These are phyloP conservation scores for Pseudocercospora crystallina DNA, from an alignment of 2,329 filamentous ascomycete genomes.

Conservation along the genomic window DNA sequence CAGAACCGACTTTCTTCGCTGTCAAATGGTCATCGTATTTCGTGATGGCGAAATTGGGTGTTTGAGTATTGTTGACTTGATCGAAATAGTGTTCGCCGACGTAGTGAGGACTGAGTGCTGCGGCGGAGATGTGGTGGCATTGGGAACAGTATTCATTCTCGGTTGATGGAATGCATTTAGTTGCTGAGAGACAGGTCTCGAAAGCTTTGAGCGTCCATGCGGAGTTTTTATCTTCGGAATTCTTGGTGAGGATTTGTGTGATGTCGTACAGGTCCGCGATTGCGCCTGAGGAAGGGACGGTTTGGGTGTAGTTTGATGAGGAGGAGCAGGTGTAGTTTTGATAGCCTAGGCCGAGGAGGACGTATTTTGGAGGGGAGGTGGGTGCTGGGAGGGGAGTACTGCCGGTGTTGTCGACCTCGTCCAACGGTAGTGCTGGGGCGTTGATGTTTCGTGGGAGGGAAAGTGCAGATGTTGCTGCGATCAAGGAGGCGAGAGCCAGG, in stretches of 20 bases:
- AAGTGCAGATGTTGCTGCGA: slow-evolving; percentile 11
- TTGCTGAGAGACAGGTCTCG: slow-evolving; percentile 21
- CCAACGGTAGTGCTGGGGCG: slow-evolving; percentile 16
- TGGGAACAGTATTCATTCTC: slow-evolving; percentile 15
- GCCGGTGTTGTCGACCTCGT: slow-evolving; percentile 19
- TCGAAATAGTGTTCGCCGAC: slow-evolving; percentile 68
- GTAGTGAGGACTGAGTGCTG: slow-evolving; percentile 14
- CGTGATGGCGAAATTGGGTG: slow-evolving; percentile 62
- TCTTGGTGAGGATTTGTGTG: slow-evolving; percentile 39
- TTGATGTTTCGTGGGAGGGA: not conserved
- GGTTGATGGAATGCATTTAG: slow-evolving; percentile 13
- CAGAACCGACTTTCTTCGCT: slow-evolving; percentile 50
- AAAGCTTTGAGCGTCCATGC: slow-evolving; percentile 17
- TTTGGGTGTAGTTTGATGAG: slow-evolving; percentile 26
- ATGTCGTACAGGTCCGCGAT: slow-evolving; percentile 48
- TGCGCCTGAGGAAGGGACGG: slow-evolving; percentile 42
- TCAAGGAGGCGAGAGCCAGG: slow-evolving; percentile 14
- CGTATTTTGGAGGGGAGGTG: slow-evolving; percentile 34
- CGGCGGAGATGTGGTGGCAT: slow-evolving; percentile 31
- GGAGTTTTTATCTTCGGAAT: slow-evolving; percentile 20
- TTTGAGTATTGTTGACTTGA: slow-evolving; percentile 40
- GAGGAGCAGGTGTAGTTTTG: slow-evolving; percentile 66
- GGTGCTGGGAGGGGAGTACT: slow-evolving; percentile 20
- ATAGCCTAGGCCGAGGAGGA: slow-evolving; percentile 63
- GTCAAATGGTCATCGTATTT: slow-evolving; percentile 44